Evolutionary conservation across 2,329 filamentous ascomycete species (phyloP).

Genomic region (Pestalotiopsis sp.): DNA sequence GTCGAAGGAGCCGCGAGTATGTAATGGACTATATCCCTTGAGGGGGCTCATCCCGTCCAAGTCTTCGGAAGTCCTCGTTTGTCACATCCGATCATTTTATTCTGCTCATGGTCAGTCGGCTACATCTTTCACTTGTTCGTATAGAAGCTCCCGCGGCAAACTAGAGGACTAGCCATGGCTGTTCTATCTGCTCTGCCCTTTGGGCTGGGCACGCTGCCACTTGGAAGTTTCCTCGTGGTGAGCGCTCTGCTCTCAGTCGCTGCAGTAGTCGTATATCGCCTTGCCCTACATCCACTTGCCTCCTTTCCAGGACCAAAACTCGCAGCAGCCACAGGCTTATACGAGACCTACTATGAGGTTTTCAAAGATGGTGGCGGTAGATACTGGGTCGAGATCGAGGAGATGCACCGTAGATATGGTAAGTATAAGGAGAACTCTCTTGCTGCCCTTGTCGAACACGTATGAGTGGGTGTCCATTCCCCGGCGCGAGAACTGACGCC

Average conservation of each 20-base stretch:
- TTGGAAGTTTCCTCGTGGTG: not conserved
- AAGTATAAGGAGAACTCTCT: not conserved
- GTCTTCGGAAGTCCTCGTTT: not conserved
- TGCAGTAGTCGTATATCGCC: constrained; percentile 21
- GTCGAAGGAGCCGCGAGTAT: not conserved
- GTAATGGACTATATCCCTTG: not conserved
- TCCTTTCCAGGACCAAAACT: constrained; percentile 22
- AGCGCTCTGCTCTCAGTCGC: not conserved
- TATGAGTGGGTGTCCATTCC: not conserved
- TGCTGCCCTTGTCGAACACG: not conserved
- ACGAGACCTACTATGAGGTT: constrained; percentile 25
- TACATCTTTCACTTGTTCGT: not conserved
- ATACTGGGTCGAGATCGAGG: constrained; percentile 25
- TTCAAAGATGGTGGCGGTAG: constrained; percentile 26
- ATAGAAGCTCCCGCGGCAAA: not conserved
- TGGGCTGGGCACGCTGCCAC: not conserved
- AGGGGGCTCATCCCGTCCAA: not conserved
- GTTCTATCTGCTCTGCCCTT: not conserved
- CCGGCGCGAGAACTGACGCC: not conserved
- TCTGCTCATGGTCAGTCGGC: not conserved
- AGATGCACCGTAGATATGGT: constrained; percentile 26
- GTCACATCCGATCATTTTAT: not conserved
- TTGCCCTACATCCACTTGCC: constrained; percentile 23
- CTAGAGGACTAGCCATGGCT: not conserved
- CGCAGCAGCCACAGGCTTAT: constrained; percentile 24